Evolutionary conservation across 345 rosid species (phyloP), one percentile per base, ranked within the genome.

Genomic region (Pistacia integerrima): DNA sequence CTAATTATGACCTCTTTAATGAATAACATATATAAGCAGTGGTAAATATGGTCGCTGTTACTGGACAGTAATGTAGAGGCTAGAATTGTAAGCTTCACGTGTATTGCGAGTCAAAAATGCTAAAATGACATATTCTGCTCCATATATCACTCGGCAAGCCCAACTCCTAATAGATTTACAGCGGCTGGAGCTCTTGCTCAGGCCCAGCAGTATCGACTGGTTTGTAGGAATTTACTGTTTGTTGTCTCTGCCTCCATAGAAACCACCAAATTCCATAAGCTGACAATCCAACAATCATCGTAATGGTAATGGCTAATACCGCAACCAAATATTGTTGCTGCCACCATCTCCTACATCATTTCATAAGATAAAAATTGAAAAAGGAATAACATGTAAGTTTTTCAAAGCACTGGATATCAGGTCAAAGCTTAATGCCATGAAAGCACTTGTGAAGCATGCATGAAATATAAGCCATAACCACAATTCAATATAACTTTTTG

Each of bases 121-220:
- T 67, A n/a, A n/a, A 57, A 41, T 18, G 5, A 7, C 14, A 62
- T 14, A 61, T 9, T 59, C 51, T 22, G 30, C 35, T 3, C 14
- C n/a, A 18, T 44, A 55, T 36, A 75, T 70, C 64, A 67, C 25
- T 52, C 13, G 59, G 59, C 66, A 20, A 61, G 22, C 30, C 6
- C 51, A 65, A n/a, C 22, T 59, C 44, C 72, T 67, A 12, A 51
- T 58, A 72, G 58, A 44, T 73, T 73, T 83, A 80, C 58, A 88
- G 69, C 2, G 90, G 93, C 73, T 91, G 93, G 59, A 91, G 82
- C 80, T 91, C 96, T 78, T 85, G 93, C 77, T 88, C 93, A 0
- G 88, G 87, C 16, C 73, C 81, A 35, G 77, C 83, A 4, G 59
- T 76, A 67, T 85, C 87, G 0, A 89, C 92, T 11, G 90, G 93